Evolutionary conservation across 371 early-diverging fungal genomes (phyloP).

Genomic region (Rhizomucor pusillus): DNA sequence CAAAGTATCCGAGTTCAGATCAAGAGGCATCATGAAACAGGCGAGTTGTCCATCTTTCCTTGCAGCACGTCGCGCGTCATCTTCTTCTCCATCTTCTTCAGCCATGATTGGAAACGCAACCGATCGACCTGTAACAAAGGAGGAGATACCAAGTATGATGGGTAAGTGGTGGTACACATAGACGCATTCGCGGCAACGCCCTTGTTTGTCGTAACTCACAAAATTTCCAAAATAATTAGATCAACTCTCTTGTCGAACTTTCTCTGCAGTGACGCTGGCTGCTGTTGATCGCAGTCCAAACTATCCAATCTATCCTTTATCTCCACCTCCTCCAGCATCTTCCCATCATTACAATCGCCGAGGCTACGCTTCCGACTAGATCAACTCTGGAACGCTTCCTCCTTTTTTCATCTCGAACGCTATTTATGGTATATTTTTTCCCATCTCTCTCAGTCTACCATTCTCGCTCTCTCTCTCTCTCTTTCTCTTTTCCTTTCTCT

Average conservation of each 20-base stretch:
- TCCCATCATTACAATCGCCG: constrained; percentile 3
- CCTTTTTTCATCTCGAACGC: background rate
- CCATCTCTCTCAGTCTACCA: background rate
- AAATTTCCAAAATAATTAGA: constrained; percentile 9
- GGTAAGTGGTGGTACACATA: constrained; percentile 12
- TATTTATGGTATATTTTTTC: background rate
- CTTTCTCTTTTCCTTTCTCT: background rate
- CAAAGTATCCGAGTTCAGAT: background rate
- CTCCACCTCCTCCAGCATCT: background rate
- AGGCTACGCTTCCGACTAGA: constrained; percentile 10
- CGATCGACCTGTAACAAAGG: constrained; percentile 10
- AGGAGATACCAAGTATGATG: constrained; percentile 24
- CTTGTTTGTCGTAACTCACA: background rate
- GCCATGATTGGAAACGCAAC: background rate
- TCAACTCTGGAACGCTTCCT: background rate
- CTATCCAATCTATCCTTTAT: constrained; percentile 18
- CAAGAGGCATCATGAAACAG: constrained; percentile 18
- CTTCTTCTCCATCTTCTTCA: constrained; percentile 6
- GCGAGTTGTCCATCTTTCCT: constrained; percentile 22
- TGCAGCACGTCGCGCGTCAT: constrained; percentile 9
- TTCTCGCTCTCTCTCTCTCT: background rate
- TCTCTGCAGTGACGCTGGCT: constrained; percentile 25
- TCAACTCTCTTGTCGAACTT: constrained; percentile 32
- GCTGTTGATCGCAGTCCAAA: constrained; percentile 10
- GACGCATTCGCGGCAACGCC: background rate